A percentile compares a stretch with the other conserved stretches of the same genome.
Evolutionary conservation across 768 basidiomycete genomes (phyloP).

Genomic region (Boletus tomentosulus): DNA sequence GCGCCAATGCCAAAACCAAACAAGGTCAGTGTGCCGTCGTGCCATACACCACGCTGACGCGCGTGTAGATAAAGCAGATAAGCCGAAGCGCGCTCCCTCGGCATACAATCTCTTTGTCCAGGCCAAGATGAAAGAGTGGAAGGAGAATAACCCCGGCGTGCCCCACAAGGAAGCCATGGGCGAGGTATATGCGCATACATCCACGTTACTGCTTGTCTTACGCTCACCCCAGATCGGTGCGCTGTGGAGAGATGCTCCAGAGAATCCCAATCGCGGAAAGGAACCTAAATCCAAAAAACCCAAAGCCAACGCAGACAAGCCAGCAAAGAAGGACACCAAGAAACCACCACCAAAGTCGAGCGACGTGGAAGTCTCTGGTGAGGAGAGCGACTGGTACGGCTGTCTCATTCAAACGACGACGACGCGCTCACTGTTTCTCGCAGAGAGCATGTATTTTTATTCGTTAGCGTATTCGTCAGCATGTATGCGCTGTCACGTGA

Average conservation of each 20-base stretch:
- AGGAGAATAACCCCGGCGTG: slow-evolving; percentile 44
- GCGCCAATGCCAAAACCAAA: slow-evolving; percentile 45
- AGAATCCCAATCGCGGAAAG: slow-evolving; percentile 62
- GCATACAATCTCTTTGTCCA: slow-evolving; percentile 59
- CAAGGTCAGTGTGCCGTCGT: slow-evolving; percentile 26
- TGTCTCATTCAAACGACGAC: neutral
- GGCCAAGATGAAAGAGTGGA: slow-evolving; percentile 55
- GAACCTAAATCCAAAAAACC: slow-evolving; percentile 44
- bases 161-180: slow-evolving; percentile 53
- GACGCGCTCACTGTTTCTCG: neutral
- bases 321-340: slow-evolving; percentile 8
- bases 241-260: slow-evolving; percentile 55
- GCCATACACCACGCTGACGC: neutral
- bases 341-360: slow-evolving; percentile 19
- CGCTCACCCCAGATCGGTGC: slow-evolving; percentile 43
- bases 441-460: slow-evolving; percentile 5
- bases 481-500: slow-evolving; percentile 21
- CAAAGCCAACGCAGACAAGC: slow-evolving; percentile 31
- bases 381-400: slow-evolving; percentile 21
- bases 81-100: slow-evolving; percentile 53
- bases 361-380: slow-evolving; percentile 20
- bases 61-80: slow-evolving; percentile 37
- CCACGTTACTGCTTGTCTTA: slow-evolving; percentile 5
- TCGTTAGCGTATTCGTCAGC: slow-evolving; percentile 11
- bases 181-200: slow-evolving; percentile 30